Conservation (phyloP, 768 basidiomycete genomes). For the Mycena albidolilacea region DNA sequence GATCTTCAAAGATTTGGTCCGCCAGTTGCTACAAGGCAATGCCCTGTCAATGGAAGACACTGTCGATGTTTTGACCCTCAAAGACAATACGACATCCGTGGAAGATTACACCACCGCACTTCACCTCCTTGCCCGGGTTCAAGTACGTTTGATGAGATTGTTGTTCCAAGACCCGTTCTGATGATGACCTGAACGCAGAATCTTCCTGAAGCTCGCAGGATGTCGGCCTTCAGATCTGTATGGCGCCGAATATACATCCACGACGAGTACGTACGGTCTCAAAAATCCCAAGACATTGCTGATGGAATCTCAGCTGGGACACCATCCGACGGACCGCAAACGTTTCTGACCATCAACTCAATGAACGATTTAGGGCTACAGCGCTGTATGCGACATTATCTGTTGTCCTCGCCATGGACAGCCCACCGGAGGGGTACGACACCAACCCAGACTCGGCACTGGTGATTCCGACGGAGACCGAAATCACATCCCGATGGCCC, state of each 20-base stretch:
- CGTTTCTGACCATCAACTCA: slow-evolving; percentile 84
- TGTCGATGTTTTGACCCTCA: slow-evolving; percentile 88
- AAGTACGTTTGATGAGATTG: slow-evolving; percentile 53
- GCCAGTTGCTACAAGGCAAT: slow-evolving; percentile 80
- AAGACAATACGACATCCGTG: slow-evolving; percentile 75
- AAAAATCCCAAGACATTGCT: neutral
- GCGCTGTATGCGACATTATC: slow-evolving; percentile 80
- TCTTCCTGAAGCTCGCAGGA: slow-evolving; percentile 77
- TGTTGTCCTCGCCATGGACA: slow-evolving; percentile 59
- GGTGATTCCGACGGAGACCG: slow-evolving; percentile 67
- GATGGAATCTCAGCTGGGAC: slow-evolving; percentile 74
- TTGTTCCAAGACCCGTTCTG: slow-evolving; percentile 1
- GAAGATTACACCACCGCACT: slow-evolving; percentile 81
- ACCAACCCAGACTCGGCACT: slow-evolving; percentile 73
- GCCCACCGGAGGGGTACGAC: slow-evolving; percentile 63
- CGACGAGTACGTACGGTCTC: slow-evolving; percentile 78
- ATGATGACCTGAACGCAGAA: slow-evolving; percentile 55
- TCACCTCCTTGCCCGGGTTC: slow-evolving; percentile 71
- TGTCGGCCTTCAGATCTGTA: slow-evolving; percentile 79
- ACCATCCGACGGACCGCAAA: slow-evolving; percentile 80
- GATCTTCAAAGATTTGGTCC: slow-evolving; percentile 80
- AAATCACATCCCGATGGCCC: slow-evolving; percentile 81
- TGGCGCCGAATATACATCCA: slow-evolving; percentile 93
- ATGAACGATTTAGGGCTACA: slow-evolving; percentile 77
- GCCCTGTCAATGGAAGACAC: slow-evolving; percentile 84